Base-by-base conservation (phyloP, 148 eudicot genomes). In the Fagopyrum homotropicum region DNA sequence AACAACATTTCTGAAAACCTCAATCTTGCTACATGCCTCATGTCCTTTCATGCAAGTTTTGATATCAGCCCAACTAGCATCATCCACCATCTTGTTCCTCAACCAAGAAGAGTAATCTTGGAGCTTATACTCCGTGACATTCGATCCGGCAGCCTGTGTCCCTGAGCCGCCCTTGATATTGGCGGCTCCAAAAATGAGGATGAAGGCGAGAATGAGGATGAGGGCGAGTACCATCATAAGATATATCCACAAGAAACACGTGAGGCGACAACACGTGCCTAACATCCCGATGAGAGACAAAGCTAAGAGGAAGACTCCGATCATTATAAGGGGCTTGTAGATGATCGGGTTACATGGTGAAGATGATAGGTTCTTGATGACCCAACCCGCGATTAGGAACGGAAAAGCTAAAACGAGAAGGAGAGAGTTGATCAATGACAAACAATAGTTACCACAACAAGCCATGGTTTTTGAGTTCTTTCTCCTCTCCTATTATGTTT, bases 311-410 rank as follows among this genome's bases (percentile, higher is more conserved):
- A 69, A 71, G 17, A 55, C 3, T 2, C 86, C 86, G 2, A 83
- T 40, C 14, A 51, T 70, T 9, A 84, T 57, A 43, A 84, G 84
- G 35, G 86, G 86, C 74, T 77, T 84, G 81, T 84, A 84, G 82
- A 81, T 71, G 57, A 84, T 59, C 17, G 86, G 84, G 66, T 84
- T 84, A 70, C 86, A 84, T 5, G 86, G 86, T 12, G 86, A 84
- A 74, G 73, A 49, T 0, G 86, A 80, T 1, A 78, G 4, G 2
- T 73, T 4, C 49, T 72, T 77, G 6, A 81, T 6, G 50, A 84
- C 12, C 66, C 72, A 79, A n/a, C 86, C 86, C 12, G 78, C 80
- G 44, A 84, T 45, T 12, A 84, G 54, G 51, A 84, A 60, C 6
- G 86, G 86, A 2, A 84, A 59, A 57, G 86, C 74, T 46, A 84